A percentile compares a stretch with the other conserved stretches of the same genome.
These are phyloP conservation scores for Pyrus communis DNA, from an alignment of 306 rosid genomes.

Conservation along the genomic window DNA sequence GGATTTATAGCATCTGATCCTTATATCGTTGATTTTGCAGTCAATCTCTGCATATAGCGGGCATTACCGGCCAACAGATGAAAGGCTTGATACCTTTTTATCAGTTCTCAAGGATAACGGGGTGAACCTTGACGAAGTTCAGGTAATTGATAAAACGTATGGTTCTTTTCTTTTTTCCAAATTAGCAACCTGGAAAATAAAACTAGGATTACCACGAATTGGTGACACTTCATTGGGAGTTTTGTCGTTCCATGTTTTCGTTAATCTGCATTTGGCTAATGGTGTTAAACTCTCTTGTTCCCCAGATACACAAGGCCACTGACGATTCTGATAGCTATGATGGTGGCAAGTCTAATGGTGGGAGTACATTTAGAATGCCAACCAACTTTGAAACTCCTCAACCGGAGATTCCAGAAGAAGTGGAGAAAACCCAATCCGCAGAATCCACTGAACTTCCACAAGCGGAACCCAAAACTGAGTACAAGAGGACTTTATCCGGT, in stretches of 20 bases:
- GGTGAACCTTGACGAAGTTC: conserved; percentile 61
- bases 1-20: conserved; percentile 19
- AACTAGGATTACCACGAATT: not conserved
- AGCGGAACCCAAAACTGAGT: conserved; percentile 19
- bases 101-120: conserved; percentile 67
- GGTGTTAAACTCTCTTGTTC: not conserved
- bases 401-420: conserved; percentile 20
- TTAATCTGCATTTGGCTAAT: conserved; percentile 1
- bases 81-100: conserved; percentile 48
- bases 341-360: conserved; percentile 23
- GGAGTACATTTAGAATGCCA: conserved; percentile 1
- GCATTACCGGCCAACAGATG: conserved; percentile 90
- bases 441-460: conserved; percentile 21
- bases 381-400: conserved; percentile 2
- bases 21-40: conserved; percentile 40
- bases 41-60: conserved; percentile 91
- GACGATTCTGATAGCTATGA: conserved; percentile 52
- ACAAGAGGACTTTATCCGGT: conserved; percentile 75
- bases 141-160: conserved; percentile 42
- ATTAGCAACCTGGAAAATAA: not conserved
- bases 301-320: conserved; percentile 53
- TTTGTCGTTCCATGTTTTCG: too few species aligned
- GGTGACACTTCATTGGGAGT: not conserved
- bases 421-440: conserved; percentile 23
- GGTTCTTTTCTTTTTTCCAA: not conserved